phyloP scores from a whole-genome alignment of 2,329 filamentous ascomycete species.

The Calonectria pseudoreteaudii region DNA sequence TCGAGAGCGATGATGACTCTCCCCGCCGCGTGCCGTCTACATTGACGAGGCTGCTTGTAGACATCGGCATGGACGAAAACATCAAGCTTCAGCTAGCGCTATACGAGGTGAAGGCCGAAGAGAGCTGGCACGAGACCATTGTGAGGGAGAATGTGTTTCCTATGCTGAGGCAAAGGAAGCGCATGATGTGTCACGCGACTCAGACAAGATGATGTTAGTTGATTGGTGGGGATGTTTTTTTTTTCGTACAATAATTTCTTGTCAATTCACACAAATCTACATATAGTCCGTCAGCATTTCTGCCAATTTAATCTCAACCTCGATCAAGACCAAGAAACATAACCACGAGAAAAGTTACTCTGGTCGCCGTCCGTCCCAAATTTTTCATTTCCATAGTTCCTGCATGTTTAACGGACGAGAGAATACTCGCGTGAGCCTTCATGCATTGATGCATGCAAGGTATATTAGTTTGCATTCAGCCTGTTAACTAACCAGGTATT shows the following conservation, averaged over 20 bases:
- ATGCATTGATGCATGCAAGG: not conserved
- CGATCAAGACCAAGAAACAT: not conserved
- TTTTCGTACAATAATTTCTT: not conserved
- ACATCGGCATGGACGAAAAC: conserved; percentile 5
- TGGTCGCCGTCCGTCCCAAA: no score
- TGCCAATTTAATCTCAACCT: not conserved
- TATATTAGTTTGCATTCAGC: not conserved
- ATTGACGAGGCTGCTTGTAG: not conserved
- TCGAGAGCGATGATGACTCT: not conserved
- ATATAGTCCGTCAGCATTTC: not conserved
- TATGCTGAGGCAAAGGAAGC: conserved; percentile 8
- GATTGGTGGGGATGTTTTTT: not conserved
- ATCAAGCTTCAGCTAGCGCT: not conserved
- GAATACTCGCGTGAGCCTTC: not conserved
- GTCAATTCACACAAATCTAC: not conserved
- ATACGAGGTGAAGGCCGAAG: not conserved
- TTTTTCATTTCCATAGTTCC: not conserved
- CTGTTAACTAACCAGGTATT: not conserved
- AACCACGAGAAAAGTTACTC: no score
- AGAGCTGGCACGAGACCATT: conserved; percentile 5
- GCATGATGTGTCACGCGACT: not conserved
- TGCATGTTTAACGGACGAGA: not conserved
- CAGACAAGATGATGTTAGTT: not conserved
- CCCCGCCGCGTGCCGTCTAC: not conserved
- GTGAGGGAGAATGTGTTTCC: conserved; percentile 6